Conservation (phyloP, 495 filamentous ascomycete species). For the Penicillium goetzii region DNA sequence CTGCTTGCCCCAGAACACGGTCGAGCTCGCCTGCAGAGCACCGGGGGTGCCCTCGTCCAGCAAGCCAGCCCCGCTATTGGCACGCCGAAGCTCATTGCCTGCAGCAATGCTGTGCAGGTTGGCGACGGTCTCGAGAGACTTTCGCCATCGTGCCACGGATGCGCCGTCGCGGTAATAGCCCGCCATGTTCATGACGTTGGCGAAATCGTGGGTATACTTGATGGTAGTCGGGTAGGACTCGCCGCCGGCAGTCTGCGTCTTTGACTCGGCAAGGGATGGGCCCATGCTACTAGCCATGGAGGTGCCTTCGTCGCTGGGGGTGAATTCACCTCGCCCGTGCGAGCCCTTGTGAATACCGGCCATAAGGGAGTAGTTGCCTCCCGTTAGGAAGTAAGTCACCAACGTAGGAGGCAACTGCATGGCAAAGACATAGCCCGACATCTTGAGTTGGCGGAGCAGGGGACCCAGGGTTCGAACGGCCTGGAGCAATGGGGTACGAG, state of each 20-base stretch:
- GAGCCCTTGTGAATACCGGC: conserved; percentile 38
- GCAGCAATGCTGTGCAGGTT: conserved; percentile 45
- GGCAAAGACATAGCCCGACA: conserved; percentile 56
- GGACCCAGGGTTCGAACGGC: conserved; percentile 45
- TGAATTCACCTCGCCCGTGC: conserved; percentile 33
- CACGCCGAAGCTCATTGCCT: conserved; percentile 29
- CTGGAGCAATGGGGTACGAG: conserved; percentile 43
- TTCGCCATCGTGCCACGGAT: conserved; percentile 43
- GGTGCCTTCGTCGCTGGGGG: conserved; percentile 37
- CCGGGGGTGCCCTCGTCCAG: conserved; percentile 52
- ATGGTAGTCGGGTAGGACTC: conserved; percentile 40
- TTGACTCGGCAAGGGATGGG: conserved; percentile 40
- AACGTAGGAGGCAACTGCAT: conserved; percentile 50
- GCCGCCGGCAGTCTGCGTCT: conserved; percentile 36
- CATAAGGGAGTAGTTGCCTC: conserved; percentile 51
- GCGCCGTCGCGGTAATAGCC: conserved; percentile 55
- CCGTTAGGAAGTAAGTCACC: conserved; percentile 40
- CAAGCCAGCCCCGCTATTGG: conserved; percentile 45
- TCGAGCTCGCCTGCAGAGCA: conserved; percentile 50
- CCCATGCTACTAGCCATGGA: conserved; percentile 51
- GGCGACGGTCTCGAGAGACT: conserved; percentile 52
- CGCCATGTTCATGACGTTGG: conserved; percentile 49
- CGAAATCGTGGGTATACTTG: conserved; percentile 29
- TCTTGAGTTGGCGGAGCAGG: conserved; percentile 41
- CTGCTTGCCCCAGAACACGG: conserved; percentile 56